phyloP scores from a whole-genome alignment of 345 rosid genomes.

The Hypericum androsaemum region DNA sequence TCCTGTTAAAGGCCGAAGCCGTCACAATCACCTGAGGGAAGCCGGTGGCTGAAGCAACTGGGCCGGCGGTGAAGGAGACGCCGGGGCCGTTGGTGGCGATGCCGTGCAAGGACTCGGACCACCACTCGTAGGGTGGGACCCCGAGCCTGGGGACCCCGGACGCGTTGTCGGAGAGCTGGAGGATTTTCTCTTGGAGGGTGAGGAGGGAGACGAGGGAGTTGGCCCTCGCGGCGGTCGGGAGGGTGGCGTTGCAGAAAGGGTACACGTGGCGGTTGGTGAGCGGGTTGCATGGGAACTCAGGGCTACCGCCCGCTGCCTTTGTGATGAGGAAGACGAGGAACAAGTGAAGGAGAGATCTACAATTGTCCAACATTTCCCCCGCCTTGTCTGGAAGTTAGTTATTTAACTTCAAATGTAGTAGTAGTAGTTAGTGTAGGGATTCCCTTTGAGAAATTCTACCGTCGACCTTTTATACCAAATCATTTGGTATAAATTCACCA shows the following conservation, averaged over 20 bases:
- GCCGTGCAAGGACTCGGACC: conserved; percentile 94
- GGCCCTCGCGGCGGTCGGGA: conserved; percentile 41
- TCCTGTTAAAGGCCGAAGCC: conserved; percentile 67
- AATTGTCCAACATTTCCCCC: too few species aligned
- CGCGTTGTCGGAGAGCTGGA: conserved; percentile 57
- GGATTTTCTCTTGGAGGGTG: conserved; percentile 65
- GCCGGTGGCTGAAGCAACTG: conserved; percentile 53
- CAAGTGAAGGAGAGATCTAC: too few species aligned
- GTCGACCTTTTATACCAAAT: too few species aligned
- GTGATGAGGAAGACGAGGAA: too few species aligned
- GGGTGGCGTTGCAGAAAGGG: conserved; percentile 62
- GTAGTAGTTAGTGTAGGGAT: too few species aligned
- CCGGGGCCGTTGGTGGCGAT: conserved; percentile 85
- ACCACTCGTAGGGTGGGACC: conserved; percentile 78
- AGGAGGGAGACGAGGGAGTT: conserved; percentile 58
- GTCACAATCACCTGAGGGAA: conserved; percentile 78
- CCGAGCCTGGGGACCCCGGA: conserved; percentile 71
- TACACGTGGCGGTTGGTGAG: conserved; percentile 32
- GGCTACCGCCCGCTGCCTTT: background rate
- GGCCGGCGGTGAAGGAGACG: conserved; percentile 49
- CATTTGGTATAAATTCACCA: too few species aligned
- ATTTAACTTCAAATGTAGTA: too few species aligned
- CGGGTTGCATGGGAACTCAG: conserved; percentile 49
- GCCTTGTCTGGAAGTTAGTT: too few species aligned
- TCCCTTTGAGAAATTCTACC: too few species aligned